These are phyloP conservation scores for Fusarium concolor DNA, from an alignment of 2,329 filamentous ascomycete genomes.

Conservation along the genomic window DNA sequence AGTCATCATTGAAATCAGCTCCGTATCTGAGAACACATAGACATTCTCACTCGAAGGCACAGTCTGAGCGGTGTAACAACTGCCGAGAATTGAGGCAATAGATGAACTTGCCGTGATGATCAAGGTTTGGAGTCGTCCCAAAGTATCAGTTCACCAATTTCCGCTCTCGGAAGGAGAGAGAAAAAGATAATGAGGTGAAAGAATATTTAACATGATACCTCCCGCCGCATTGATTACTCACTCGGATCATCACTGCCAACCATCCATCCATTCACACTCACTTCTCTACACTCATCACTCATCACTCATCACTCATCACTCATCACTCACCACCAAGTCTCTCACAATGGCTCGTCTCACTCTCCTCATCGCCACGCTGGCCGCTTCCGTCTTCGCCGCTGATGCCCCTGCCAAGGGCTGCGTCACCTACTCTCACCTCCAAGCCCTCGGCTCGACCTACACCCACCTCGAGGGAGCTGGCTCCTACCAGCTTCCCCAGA, in stretches of 20 bases:
- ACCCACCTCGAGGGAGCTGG: background rate
- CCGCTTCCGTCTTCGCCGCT: slow-evolving; percentile 4
- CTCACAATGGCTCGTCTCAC: slow-evolving; percentile 7
- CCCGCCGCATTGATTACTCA: background rate
- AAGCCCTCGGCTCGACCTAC: slow-evolving; percentile 27
- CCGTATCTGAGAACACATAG: background rate
- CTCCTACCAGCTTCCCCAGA: background rate
- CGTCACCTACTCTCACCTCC: slow-evolving; percentile 23
- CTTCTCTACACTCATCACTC: too few species aligned
- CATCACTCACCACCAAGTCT: background rate
- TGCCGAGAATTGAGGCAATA: background rate
- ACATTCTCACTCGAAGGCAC: background rate
- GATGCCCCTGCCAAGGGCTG: background rate
- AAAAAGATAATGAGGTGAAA: background rate
- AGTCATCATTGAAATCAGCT: background rate
- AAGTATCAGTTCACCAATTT: too few species aligned
- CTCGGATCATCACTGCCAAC: background rate
- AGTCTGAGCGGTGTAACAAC: background rate
- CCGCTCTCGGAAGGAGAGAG: background rate
- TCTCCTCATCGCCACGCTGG: slow-evolving; percentile 12
- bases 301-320: too few species aligned
- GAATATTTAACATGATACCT: background rate
- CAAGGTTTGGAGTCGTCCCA: too few species aligned
- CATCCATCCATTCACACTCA: background rate
- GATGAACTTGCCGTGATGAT: background rate